phyloP scores from a whole-genome alignment of 805 yeast genomes.

The Cyberlindnera lachancei region DNA sequence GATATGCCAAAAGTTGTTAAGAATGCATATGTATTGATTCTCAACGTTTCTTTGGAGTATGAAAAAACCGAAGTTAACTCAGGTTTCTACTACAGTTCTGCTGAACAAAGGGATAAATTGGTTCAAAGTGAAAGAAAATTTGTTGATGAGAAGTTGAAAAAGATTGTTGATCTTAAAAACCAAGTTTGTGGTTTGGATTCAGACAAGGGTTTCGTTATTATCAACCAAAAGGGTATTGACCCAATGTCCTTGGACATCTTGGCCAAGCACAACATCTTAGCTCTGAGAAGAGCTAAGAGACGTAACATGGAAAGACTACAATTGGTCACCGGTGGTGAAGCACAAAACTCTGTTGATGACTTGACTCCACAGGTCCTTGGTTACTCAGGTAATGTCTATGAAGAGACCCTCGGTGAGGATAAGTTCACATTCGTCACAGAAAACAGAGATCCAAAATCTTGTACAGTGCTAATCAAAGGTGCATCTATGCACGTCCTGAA shows the following conservation, averaged over 20 bases:
- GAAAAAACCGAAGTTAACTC: slow-evolving; percentile 97
- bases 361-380: slow-evolving; percentile 75
- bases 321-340: slow-evolving; percentile 93
- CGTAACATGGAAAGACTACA: slow-evolving; percentile 99
- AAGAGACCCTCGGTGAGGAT: slow-evolving; percentile 93
- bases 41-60: slow-evolving; percentile 92
- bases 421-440: slow-evolving; percentile 95
- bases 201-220: slow-evolving; percentile 78
- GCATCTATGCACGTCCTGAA: slow-evolving; percentile 82
- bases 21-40: slow-evolving; percentile 77
- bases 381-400: slow-evolving; percentile 82
- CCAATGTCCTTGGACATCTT: slow-evolving; percentile 94
- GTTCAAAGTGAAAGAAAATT: slow-evolving; percentile 91
- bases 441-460: slow-evolving; percentile 80
- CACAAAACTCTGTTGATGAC: slow-evolving; percentile 96
- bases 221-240: slow-evolving; percentile 97
- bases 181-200: slow-evolving; percentile 76
- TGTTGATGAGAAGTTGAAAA: slow-evolving; percentile 86
- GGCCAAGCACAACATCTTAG: slow-evolving; percentile 88
- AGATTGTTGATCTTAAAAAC: slow-evolving; percentile 89
- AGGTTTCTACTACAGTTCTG: slow-evolving; percentile 87
- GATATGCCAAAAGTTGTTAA: slow-evolving; percentile 91
- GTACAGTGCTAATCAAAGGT: slow-evolving; percentile 88
- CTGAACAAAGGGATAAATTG: slow-evolving; percentile 92
- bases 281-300: slow-evolving; percentile 95